Evolutionary conservation across 768 basidiomycete genomes (phyloP).

Genomic region (Mycena capillaripes): DNA sequence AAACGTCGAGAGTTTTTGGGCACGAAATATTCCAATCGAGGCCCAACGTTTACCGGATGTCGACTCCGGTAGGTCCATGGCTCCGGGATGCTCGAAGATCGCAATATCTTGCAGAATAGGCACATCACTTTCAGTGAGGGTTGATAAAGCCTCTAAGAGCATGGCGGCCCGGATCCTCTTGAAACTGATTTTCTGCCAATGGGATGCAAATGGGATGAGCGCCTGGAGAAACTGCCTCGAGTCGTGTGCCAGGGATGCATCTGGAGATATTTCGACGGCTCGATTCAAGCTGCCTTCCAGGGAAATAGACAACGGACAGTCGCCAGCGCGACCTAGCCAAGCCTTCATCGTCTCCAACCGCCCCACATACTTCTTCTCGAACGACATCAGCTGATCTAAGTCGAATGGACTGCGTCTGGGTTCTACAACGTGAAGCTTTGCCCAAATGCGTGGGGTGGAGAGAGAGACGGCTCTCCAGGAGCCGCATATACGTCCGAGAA

Average conservation of each 20-base stretch:
- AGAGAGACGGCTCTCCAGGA: slow-evolving; percentile 22
- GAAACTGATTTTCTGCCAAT: neutral
- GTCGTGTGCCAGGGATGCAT: neutral
- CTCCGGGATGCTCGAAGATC: neutral
- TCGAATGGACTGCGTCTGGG: neutral
- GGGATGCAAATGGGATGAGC: slow-evolving; percentile 2
- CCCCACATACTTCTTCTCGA: neutral
- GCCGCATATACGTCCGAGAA: slow-evolving; percentile 29
- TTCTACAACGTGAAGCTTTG: slow-evolving; percentile 15
- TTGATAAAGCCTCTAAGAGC: neutral
- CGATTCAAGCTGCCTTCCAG: neutral
- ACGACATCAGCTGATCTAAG: too few relatives aligned
- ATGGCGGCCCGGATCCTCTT: neutral
- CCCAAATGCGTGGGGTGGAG: slow-evolving; percentile 23
- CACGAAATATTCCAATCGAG: neutral
- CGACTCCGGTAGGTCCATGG: neutral
- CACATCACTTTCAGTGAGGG: neutral
- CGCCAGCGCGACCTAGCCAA: neutral
- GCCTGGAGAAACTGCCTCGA: neutral
- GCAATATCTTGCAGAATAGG: neutral
- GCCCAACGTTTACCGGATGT: too few relatives aligned
- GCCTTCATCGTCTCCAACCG: neutral
- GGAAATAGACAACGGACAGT: slow-evolving; percentile 11
- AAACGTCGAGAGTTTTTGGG: neutral
- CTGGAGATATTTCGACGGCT: neutral